These are phyloP conservation scores for Dryadomyces quercus-mongolicae DNA, from an alignment of 2,329 filamentous ascomycete species.

Conservation along the genomic window DNA sequence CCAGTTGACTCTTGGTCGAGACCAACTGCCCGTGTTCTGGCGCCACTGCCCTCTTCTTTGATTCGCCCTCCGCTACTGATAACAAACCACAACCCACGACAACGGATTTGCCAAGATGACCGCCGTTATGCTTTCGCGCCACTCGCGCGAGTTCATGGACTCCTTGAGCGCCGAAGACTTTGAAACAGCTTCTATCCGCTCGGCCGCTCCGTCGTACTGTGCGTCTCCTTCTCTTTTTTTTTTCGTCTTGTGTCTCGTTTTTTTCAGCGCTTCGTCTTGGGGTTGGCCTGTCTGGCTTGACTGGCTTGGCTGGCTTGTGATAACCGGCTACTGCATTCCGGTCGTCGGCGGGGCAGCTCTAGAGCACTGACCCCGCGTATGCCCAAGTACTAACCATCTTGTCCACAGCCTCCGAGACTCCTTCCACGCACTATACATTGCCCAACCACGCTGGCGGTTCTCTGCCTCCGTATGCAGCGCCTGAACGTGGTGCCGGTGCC, in stretches of 20 bases:
- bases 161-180: constrained; percentile 39
- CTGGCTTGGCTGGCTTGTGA: too few relatives aligned
- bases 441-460: constrained; percentile 25
- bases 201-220: constrained; percentile 57
- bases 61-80: neutral
- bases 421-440: constrained; percentile 48
- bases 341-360: neutral
- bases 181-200: constrained; percentile 55
- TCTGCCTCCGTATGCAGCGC: constrained; percentile 39
- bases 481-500: constrained; percentile 17
- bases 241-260: neutral
- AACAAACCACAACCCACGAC: neutral
- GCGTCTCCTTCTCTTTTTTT: constrained; percentile 18
- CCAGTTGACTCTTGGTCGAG: too few relatives aligned
- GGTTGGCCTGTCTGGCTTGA: too few relatives aligned
- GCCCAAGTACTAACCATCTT: neutral
- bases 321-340: neutral
- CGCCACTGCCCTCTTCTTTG: too few relatives aligned
- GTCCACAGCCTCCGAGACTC: constrained; percentile 45
- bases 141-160: constrained; percentile 9
- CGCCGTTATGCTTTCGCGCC: constrained; percentile 4
- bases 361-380: neutral
- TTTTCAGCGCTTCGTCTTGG: neutral
- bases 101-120: neutral
- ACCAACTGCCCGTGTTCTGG: too few relatives aligned